Evolutionary conservation across 371 early-diverging fungal species (phyloP).

Genomic region (Gilbertella persicaria): DNA sequence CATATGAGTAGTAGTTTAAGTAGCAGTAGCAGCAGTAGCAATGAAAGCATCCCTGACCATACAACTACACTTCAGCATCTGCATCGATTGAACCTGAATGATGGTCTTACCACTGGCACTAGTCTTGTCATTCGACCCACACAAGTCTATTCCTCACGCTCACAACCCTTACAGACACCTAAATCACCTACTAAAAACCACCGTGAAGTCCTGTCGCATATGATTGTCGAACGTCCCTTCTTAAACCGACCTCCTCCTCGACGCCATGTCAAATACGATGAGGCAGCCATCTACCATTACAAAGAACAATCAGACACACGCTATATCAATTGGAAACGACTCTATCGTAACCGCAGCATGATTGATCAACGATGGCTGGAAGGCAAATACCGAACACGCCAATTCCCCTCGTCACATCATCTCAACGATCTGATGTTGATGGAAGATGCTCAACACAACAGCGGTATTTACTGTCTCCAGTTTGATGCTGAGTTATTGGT

Average conservation of each 20-base stretch:
- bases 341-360: constrained; percentile 61
- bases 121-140: constrained; percentile 6
- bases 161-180: constrained; percentile 15
- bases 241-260: constrained; percentile 30
- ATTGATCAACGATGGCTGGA: constrained; percentile 71
- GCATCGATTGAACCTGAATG: background rate
- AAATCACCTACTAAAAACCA: background rate
- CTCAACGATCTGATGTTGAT: background rate
- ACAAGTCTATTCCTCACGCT: constrained; percentile 16
- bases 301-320: constrained; percentile 38
- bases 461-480: constrained; percentile 92
- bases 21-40: constrained; percentile 1
- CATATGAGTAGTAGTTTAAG: background rate
- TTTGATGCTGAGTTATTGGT: constrained; percentile 71
- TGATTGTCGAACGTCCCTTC: constrained; percentile 23
- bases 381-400: constrained; percentile 58
- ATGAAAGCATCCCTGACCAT: background rate
- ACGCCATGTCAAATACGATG: constrained; percentile 33
- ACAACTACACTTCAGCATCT: background rate
- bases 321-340: constrained; percentile 66
- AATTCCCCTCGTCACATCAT: constrained; percentile 45
- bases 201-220: constrained; percentile 9
- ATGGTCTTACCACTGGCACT: background rate
- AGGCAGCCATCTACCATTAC: constrained; percentile 38
- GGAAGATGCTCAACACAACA: constrained; percentile 59